A percentile compares a stretch with the other conserved stretches of the same genome.
phyloP scores from a whole-genome alignment of 306 rosid species.

The Cucurbita pepo region DNA sequence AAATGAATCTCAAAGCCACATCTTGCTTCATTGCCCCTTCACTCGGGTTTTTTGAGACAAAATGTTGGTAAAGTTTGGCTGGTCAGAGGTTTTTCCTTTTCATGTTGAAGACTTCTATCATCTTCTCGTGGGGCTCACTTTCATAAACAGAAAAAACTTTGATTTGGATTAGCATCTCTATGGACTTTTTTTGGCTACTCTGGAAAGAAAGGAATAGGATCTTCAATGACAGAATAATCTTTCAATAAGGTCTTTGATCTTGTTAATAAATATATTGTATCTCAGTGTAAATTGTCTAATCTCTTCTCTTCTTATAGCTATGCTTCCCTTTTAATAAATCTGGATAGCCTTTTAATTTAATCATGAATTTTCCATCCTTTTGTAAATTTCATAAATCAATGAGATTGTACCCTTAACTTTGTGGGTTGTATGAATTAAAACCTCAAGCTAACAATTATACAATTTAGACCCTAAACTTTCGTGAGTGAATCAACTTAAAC shows the following conservation, averaged over 20 bases:
- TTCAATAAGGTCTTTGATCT: not conserved
- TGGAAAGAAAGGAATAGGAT: not conserved
- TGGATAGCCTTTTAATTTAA: not conserved
- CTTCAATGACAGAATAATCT: not conserved
- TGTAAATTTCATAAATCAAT: not conserved
- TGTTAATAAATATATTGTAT: not conserved
- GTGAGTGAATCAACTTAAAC: too few species aligned
- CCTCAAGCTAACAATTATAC: too few species aligned
- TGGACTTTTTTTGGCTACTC: not conserved
- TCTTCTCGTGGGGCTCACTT: not conserved
- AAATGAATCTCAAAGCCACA: not conserved
- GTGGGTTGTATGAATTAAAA: too few species aligned
- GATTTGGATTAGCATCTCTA: not conserved
- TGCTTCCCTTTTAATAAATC: not conserved
- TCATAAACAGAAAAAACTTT: not conserved
- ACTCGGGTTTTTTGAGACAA: not conserved
- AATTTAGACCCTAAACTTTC: too few species aligned
- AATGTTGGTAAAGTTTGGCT: not conserved
- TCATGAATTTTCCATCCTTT: not conserved
- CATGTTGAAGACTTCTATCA: not conserved
- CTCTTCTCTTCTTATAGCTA: not conserved
- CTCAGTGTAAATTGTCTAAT: not conserved
- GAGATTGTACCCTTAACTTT: too few species aligned
- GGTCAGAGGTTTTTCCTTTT: not conserved
- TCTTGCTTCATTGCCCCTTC: not conserved